phyloP scores from a whole-genome alignment of 345 rosid genomes.

The Rubroshorea leprosula region DNA sequence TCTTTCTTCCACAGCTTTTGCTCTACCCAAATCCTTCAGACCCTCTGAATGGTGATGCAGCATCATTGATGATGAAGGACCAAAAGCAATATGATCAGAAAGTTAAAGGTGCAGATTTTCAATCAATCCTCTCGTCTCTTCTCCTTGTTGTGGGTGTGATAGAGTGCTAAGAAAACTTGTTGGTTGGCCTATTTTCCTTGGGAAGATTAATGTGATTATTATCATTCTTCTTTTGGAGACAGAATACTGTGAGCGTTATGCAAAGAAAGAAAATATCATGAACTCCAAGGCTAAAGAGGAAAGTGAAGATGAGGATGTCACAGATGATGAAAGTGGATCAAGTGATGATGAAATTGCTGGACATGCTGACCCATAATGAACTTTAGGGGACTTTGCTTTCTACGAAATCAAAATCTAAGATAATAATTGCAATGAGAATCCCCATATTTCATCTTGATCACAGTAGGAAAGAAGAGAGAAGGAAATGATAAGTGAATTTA shows the following conservation, averaged over 20 bases:
- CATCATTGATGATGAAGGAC: slow-evolving; percentile 70
- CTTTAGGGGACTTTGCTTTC: background rate
- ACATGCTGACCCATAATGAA: slow-evolving; percentile 43
- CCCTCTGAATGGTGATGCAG: slow-evolving; percentile 68
- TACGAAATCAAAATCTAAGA: background rate
- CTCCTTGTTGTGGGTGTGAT: too few relatives aligned
- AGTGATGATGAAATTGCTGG: slow-evolving; percentile 61
- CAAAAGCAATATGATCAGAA: slow-evolving; percentile 52
- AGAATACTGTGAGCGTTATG: slow-evolving; percentile 61
- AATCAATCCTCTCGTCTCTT: background rate
- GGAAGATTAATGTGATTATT: background rate
- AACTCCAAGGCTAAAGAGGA: slow-evolving; percentile 33
- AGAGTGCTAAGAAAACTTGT: too few relatives aligned
- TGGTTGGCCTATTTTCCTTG: background rate
- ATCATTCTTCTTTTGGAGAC: slow-evolving; percentile 15
- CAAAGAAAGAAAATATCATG: slow-evolving; percentile 40
- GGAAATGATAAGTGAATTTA: slow-evolving; percentile 6
- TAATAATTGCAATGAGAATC: slow-evolving; percentile 14
- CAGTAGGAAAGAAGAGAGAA: background rate
- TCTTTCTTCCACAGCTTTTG: slow-evolving; percentile 63
- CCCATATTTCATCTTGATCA: slow-evolving; percentile 10
- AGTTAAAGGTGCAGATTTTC: slow-evolving; percentile 49
- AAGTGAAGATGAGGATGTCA: slow-evolving; percentile 44
- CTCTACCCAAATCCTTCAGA: slow-evolving; percentile 71
- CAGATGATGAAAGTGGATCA: slow-evolving; percentile 36